These are phyloP conservation scores for Plasmodium gonderi DNA, from an alignment of 169 alveolate genomes.

Conservation along the genomic window DNA sequence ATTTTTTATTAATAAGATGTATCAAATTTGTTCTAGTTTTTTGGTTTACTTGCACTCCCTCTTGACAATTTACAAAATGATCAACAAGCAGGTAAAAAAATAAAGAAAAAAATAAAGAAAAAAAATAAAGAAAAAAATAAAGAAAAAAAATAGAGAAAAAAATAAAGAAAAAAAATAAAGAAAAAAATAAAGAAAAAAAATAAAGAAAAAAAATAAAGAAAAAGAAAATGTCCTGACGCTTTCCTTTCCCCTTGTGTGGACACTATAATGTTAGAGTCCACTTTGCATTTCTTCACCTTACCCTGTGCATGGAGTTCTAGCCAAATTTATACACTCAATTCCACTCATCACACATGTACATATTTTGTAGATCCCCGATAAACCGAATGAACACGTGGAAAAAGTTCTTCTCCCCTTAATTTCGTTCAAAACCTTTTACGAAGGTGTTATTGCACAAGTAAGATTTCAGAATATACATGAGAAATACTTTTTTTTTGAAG, in stretches of 20 bases:
- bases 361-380: constrained; percentile 18
- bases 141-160: neutral
- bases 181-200: too few relatives aligned
- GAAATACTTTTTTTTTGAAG: neutral
- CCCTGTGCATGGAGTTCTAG: too few relatives aligned
- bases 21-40: constrained; percentile 63
- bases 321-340: too few relatives aligned
- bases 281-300: too few relatives aligned
- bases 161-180: too few relatives aligned
- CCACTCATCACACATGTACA: neutral
- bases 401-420: constrained; percentile 54
- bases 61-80: constrained; percentile 60
- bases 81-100: constrained; percentile 40
- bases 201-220: too few relatives aligned
- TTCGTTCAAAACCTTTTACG: constrained; percentile 46
- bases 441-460: constrained; percentile 44
- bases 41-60: constrained; percentile 67
- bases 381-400: constrained; percentile 72
- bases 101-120: neutral
- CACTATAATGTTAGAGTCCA: too few relatives aligned
- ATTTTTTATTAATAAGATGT: constrained; percentile 65
- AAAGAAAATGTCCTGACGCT: too few relatives aligned
- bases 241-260: too few relatives aligned
- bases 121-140: neutral
- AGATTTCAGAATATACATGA: neutral